Evolutionary conservation across 768 basidiomycete genomes (phyloP), one percentile per base, ranked within the genome.

Genomic region (Sistotremastrum suecicum): DNA sequence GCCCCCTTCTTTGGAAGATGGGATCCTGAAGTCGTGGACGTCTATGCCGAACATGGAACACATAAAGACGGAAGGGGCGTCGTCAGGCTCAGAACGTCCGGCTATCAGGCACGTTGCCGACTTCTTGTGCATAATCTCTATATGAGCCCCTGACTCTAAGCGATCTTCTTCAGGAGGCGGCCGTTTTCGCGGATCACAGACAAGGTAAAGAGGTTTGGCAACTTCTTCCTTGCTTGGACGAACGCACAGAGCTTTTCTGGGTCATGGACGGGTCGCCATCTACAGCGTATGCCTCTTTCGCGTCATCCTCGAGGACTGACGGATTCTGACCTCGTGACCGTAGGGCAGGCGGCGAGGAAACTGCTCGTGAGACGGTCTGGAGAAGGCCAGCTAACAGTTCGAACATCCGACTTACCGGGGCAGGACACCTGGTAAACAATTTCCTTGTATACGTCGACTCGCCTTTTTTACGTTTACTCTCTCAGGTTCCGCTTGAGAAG

Each of bases 1-100:
- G 72, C 65, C 32, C 70, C 78, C 0, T 89, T 88, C 68, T 91
- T 89, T 58, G 52, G 55, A 3, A 61, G 67, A 1, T 89, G 86
- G 87, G 68, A 87, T 55, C 74, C 76, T 0, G 70, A 66, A 0
- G 76, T 74, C 3, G 65, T 89, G 30, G 61, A 66, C 36, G 46
- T 66, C 12, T 88, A 87, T 54, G 61, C 83, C 46, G 69, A 80
- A 31, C 68, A 74, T 48, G 83, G 69, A 3, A 62, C 81, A 4
- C 65, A 67, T 50, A 54, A 56, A 7, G 56, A 61, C 3, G 56
- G 54, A 6, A 51, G 54, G 10, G 68, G 70, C 0, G 61, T 65
- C 1, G 68, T 76, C 7, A 66, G 58, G 38, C 71, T 89, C 37
- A 87, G 85, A 59, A 84, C 72, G 70, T 62, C 76, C 1, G 68